Evolutionary conservation across 164 flowering plant genomes (phyloP).

Genomic region (Amborella trichopoda): DNA sequence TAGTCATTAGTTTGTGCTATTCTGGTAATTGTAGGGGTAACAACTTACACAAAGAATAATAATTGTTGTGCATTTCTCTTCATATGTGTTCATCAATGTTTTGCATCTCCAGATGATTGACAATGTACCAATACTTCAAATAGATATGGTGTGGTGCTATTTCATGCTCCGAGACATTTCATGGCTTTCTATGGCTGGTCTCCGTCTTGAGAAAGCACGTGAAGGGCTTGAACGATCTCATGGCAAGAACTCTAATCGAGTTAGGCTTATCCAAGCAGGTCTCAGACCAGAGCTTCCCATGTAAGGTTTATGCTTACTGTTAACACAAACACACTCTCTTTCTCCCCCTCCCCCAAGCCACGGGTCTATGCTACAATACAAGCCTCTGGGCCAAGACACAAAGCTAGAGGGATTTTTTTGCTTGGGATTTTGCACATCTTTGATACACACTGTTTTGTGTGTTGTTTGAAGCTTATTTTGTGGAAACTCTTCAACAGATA

Average conservation of each 20-base stretch:
- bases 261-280: slow-evolving; percentile 58
- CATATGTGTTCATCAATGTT: background rate
- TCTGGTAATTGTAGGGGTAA: too few species aligned
- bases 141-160: slow-evolving; percentile 97
- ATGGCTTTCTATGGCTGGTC: slow-evolving; percentile 75
- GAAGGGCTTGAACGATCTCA: slow-evolving; percentile 68
- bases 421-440: too few species aligned
- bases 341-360: too few species aligned
- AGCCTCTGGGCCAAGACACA: too few species aligned
- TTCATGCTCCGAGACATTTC: slow-evolving; percentile 85
- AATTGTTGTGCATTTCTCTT: slow-evolving; percentile 1
- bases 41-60: too few species aligned
- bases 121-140: slow-evolving; percentile 81
- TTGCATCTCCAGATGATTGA: slow-evolving; percentile 49
- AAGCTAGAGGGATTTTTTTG: too few species aligned
- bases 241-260: slow-evolving; percentile 62
- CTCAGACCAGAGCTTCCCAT: slow-evolving; percentile 60
- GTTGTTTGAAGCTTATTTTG: too few species aligned
- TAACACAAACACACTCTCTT: too few species aligned
- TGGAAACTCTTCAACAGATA: slow-evolving; percentile 26
- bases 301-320: slow-evolving; percentile 32
- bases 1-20: too few species aligned
- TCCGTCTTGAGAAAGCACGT: slow-evolving; percentile 73
- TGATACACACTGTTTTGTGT: too few species aligned
- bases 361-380: too few species aligned